phyloP scores from a whole-genome alignment of 2,329 filamentous ascomycete species.

The Cercospora sojina region DNA sequence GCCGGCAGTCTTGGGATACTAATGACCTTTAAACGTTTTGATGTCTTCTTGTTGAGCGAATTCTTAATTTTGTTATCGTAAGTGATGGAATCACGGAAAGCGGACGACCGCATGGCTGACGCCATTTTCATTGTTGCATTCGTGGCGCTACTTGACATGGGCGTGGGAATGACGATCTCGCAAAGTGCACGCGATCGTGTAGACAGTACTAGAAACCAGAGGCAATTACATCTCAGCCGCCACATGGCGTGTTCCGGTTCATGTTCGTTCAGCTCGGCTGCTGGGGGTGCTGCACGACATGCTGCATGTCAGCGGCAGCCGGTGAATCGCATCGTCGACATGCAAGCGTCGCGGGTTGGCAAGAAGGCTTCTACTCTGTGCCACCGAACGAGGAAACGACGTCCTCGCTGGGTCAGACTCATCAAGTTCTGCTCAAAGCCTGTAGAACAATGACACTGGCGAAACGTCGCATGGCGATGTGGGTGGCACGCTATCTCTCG shows the following conservation, averaged over 20 bases:
- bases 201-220: constrained; percentile 3
- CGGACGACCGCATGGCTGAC: constrained; percentile 1
- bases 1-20: constrained; percentile 17
- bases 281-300: not conserved
- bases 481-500: too few relatives aligned
- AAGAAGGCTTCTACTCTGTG: not conserved
- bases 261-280: not conserved
- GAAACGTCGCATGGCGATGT: not conserved
- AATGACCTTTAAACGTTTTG: constrained; percentile 17
- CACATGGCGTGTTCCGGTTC: not conserved
- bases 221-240: not conserved
- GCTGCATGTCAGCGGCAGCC: not conserved
- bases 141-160: not conserved
- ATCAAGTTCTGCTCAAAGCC: not conserved
- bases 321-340: not conserved
- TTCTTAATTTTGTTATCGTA: not conserved
- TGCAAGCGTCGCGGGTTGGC: not conserved
- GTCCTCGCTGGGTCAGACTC: not conserved
- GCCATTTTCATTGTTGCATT: constrained; percentile 9
- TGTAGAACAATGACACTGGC: not conserved
- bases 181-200: not conserved
- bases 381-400: not conserved
- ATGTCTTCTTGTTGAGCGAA: not conserved
- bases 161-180: not conserved
- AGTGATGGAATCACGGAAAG: not conserved